phyloP scores from a whole-genome alignment of 306 rosid species.

The Albizia julibrissin region DNA sequence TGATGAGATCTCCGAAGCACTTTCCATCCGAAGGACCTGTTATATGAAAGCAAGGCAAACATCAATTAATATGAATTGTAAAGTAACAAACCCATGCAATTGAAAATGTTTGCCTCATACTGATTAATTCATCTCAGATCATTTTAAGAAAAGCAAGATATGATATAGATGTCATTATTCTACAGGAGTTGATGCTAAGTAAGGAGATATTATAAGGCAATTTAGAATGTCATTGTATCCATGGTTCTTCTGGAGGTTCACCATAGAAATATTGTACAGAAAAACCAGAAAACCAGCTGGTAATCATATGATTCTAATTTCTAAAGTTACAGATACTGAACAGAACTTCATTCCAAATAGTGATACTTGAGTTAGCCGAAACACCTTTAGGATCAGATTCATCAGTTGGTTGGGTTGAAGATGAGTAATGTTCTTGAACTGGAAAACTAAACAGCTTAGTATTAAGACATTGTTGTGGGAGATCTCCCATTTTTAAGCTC shows the following conservation, averaged over 20 bases:
- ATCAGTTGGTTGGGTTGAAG: slow-evolving; percentile 60
- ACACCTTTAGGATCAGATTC: slow-evolving; percentile 48
- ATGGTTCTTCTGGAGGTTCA: slow-evolving; percentile 5
- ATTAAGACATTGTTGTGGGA: slow-evolving; percentile 40
- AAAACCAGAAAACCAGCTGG: neutral
- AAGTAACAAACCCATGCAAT: neutral
- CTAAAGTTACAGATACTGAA: neutral
- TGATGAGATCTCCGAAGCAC: slow-evolving; percentile 33
- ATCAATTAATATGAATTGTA: neutral
- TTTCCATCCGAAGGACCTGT: slow-evolving; percentile 32
- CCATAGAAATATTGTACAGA: neutral
- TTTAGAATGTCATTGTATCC: neutral
- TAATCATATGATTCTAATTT: neutral
- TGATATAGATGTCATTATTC: neutral
- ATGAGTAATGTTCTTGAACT: slow-evolving; percentile 58
- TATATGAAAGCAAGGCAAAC: slow-evolving; percentile 2
- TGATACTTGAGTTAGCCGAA: slow-evolving; percentile 47
- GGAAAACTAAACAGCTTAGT: slow-evolving; percentile 42
- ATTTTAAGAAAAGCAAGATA: neutral
- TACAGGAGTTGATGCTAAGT: neutral
- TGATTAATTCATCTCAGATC: slow-evolving; percentile 1
- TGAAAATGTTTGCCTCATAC: slow-evolving; percentile 10
- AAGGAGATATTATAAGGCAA: neutral
- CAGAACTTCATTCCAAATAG: neutral
- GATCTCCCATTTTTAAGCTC: slow-evolving; percentile 50